A percentile compares a stretch with the other conserved stretches of the same genome.
phyloP scores from a whole-genome alignment of 2,329 filamentous ascomycete species.

The Amylocarpus encephaloides region DNA sequence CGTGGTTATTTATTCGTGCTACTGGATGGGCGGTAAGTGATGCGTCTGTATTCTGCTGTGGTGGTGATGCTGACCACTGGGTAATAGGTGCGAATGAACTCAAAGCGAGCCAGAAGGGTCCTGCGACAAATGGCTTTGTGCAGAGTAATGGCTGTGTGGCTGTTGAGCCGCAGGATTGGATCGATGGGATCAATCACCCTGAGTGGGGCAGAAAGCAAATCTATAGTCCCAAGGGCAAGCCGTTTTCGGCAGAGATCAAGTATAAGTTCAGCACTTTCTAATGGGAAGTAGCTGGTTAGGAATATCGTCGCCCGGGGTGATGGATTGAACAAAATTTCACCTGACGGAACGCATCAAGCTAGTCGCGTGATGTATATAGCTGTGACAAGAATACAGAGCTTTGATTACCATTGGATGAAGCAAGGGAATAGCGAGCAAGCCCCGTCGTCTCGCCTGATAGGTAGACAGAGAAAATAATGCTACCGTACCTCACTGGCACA shows the following conservation, averaged over 20 bases:
- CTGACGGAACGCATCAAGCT: not conserved
- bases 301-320: not conserved
- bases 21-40: slow-evolving; percentile 42
- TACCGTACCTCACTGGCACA: too few species aligned
- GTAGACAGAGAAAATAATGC: too few species aligned
- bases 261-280: slow-evolving; percentile 15
- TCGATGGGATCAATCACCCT: slow-evolving; percentile 86
- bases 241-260: slow-evolving; percentile 13
- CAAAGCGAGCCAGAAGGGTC: slow-evolving; percentile 54
- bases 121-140: slow-evolving; percentile 36
- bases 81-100: slow-evolving; percentile 35
- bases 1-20: slow-evolving; percentile 77
- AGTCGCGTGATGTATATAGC: too few species aligned
- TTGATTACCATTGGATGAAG: too few species aligned
- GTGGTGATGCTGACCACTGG: not conserved
- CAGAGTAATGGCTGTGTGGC: slow-evolving; percentile 78
- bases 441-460: too few species aligned
- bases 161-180: slow-evolving; percentile 87
- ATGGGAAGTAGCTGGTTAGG: not conserved
- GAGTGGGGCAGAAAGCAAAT: slow-evolving; percentile 72
- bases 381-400: too few species aligned
- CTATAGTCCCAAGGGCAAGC: slow-evolving; percentile 38
- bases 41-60: not conserved
- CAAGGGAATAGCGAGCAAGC: too few species aligned
- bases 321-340: not conserved